These are phyloP conservation scores for Moringa oleifera DNA, from an alignment of 345 rosid genomes.

Conservation along the genomic window DNA sequence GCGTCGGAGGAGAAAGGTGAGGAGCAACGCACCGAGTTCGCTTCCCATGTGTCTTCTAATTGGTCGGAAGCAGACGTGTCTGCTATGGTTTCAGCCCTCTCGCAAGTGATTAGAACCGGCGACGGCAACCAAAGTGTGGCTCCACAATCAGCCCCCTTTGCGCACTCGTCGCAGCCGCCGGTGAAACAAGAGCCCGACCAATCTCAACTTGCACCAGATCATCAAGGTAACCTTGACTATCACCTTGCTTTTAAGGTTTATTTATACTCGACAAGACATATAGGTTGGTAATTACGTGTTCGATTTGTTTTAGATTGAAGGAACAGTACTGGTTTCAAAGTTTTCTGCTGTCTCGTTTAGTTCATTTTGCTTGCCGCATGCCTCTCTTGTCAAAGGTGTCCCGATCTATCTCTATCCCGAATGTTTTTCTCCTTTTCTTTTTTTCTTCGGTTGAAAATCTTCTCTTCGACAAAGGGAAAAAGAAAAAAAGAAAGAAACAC, in stretches of 20 bases:
- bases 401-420: too few relatives aligned
- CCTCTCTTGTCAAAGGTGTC: too few relatives aligned
- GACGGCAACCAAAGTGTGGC: conserved; percentile 4
- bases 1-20: conserved; percentile 45
- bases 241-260: too few relatives aligned
- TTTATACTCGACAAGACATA: background rate
- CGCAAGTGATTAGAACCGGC: conserved; percentile 44
- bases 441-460: background rate
- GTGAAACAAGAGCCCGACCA: conserved; percentile 29
- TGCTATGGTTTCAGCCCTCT: conserved; percentile 79
- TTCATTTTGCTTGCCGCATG: background rate
- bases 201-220: conserved; percentile 30
- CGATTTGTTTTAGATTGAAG: background rate
- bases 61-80: conserved; percentile 69
- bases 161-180: conserved; percentile 6
- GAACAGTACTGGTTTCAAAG: background rate
- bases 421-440: too few relatives aligned
- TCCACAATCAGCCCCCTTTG: conserved; percentile 6
- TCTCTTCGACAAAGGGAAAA: too few relatives aligned
- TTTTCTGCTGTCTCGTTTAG: background rate
- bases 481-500: too few relatives aligned
- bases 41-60: conserved; percentile 30
- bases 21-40: background rate
- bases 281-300: background rate
- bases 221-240: conserved; percentile 26